Evolutionary conservation across 805 yeast species (phyloP), one percentile per base, ranked within the genome.

Genomic region (Crinitomyces ghanaensis): DNA sequence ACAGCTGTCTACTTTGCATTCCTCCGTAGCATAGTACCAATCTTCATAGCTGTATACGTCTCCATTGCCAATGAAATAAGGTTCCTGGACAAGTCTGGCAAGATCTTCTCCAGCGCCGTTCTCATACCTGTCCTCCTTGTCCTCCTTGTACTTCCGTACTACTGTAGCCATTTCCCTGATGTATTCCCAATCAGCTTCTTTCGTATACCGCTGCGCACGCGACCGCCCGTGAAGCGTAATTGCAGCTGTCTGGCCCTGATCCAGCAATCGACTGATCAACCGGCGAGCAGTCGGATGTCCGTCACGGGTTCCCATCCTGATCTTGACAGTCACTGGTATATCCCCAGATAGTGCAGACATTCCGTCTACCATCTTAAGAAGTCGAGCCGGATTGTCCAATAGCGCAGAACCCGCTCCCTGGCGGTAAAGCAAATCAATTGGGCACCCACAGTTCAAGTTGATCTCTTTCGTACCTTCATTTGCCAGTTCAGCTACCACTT

Each of bases 371-470:
- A 85, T 75, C 43, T 93, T 68, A 26, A 79, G 52, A 58, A 86
- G 59, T 49, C 82, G 73, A 2, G 93, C 77, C 6, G 94, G 93
- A 48, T 81, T 84, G 42, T 85, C 96, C 66, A 91, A 61, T 35
- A 91, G 66, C 0, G 95, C 97, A 23, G 93, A 76, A 2, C 99
- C 99, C 41, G 93, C 93, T 26, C 99, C 99, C 52, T 81, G 84
- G 45, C 88, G 72, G 56, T 77, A 91, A n/a, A 91, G 63, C 46
- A 91, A 66, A 53, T 93, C 98, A 45, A 91, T 91, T 11, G 99
- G 99, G 56, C 99, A 91, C 2, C 99, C 99, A 51, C 94, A 79
- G 59, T 91, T 91, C 49, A 91, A 68, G 53, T 91, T 91, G 43
- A 91, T 63, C 51, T 91, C 97, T 19, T 78, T 70, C n/a, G 80